phyloP scores from a whole-genome alignment of 2,329 filamentous ascomycete species.

The Alternaria novae-zelandiae region DNA sequence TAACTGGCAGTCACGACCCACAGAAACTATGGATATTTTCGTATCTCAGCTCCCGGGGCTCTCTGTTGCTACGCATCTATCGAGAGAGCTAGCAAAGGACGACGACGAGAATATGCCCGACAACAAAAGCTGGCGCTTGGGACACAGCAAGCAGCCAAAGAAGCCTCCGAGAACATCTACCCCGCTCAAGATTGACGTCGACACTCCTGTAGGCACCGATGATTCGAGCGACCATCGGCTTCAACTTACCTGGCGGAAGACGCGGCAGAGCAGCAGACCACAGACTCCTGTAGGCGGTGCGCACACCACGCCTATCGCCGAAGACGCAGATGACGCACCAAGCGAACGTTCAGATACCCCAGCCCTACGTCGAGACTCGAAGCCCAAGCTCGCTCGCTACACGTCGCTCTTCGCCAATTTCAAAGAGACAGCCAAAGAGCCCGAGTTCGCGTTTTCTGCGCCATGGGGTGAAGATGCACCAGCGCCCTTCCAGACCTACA shows the following conservation, averaged over 20 bases:
- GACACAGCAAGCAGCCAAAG: slow-evolving; percentile 24
- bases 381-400: slow-evolving; percentile 50
- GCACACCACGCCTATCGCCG: slow-evolving; percentile 23
- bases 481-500: slow-evolving; percentile 14
- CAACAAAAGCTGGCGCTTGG: slow-evolving; percentile 33
- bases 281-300: slow-evolving; percentile 22
- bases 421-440: slow-evolving; percentile 25
- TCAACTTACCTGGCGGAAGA: slow-evolving; percentile 31
- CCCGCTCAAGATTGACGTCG: slow-evolving; percentile 7
- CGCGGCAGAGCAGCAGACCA: slow-evolving; percentile 29
- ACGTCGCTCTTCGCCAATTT: slow-evolving; percentile 43
- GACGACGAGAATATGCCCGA: slow-evolving; percentile 22
- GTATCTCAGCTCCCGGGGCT: slow-evolving; percentile 9
- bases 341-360: slow-evolving; percentile 40
- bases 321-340: slow-evolving; percentile 32
- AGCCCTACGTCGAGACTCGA: slow-evolving; percentile 42
- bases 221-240: slow-evolving; percentile 26
- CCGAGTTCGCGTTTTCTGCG: slow-evolving; percentile 35
- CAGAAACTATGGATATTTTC: slow-evolving; percentile 4
- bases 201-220: slow-evolving; percentile 9
- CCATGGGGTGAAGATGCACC: slow-evolving; percentile 36
- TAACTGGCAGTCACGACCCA: slow-evolving; percentile 1
- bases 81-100: neutral
- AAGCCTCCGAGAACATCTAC: slow-evolving; percentile 20
- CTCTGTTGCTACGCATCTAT: slow-evolving; percentile 9